phyloP scores from a whole-genome alignment of 1,139 yeast genomes.

The Meyerozyma carpophila region DNA sequence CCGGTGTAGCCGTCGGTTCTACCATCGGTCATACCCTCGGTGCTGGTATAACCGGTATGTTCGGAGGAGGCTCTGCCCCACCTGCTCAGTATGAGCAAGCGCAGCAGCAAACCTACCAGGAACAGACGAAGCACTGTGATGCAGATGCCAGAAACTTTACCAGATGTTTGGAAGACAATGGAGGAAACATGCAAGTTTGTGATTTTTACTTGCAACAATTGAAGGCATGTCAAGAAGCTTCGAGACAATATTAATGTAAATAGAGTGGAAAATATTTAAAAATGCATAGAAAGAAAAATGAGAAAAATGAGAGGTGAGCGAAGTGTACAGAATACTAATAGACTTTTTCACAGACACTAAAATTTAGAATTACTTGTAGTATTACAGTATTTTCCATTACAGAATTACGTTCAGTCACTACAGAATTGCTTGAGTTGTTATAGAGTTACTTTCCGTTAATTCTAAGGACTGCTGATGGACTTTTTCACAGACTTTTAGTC shows the following conservation, averaged over 20 bases:
- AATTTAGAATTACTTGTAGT: too few species aligned
- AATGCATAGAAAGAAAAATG: background rate
- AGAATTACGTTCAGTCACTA: too few species aligned
- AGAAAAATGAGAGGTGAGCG: too few species aligned
- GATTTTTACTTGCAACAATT: constrained; percentile 95
- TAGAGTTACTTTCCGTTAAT: too few species aligned
- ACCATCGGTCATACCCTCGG: constrained; percentile 96
- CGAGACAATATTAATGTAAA: constrained; percentile 58
- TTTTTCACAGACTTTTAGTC: too few species aligned
- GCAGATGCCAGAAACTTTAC: constrained; percentile 93
- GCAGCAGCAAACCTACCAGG: constrained; percentile 36
- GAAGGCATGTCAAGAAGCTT: constrained; percentile 95
- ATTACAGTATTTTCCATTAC: too few species aligned
- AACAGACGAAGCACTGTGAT: constrained; percentile 67
- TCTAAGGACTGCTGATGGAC: too few species aligned
- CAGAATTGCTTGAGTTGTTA: too few species aligned
- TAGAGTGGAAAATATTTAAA: background rate
- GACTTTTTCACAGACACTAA: too few species aligned
- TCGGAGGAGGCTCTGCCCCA: constrained; percentile 71
- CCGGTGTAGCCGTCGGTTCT: constrained; percentile 99
- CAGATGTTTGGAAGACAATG: constrained; percentile 87
- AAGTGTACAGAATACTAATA: too few species aligned
- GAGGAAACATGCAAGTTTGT: constrained; percentile 94
- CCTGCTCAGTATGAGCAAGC: constrained; percentile 47
- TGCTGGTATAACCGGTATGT: constrained; percentile 85